A percentile compares a stretch with the other conserved stretches of the same genome.
phyloP scores from a whole-genome alignment of 495 filamentous ascomycete species.

The Thermochaetoides thermophila region DNA sequence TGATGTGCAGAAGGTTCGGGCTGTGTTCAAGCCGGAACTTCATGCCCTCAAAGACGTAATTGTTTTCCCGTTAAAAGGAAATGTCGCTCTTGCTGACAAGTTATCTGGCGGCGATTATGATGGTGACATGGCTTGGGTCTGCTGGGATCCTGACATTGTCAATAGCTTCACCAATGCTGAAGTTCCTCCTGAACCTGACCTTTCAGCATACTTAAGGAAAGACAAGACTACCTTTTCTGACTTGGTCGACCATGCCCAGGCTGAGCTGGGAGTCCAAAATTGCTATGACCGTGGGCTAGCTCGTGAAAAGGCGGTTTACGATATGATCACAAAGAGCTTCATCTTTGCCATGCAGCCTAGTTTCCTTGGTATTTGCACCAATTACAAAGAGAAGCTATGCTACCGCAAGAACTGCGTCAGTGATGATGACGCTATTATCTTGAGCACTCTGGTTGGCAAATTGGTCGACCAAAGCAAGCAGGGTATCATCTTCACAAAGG shows the following conservation, averaged over 20 bases:
- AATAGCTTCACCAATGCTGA: slow-evolving; percentile 57
- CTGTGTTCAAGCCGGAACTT: slow-evolving; percentile 48
- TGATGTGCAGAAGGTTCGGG: slow-evolving; percentile 61
- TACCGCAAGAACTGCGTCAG: slow-evolving; percentile 47
- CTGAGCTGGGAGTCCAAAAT: not conserved
- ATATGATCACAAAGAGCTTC: slow-evolving; percentile 42
- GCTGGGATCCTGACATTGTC: slow-evolving; percentile 72
- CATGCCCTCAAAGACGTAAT: slow-evolving; percentile 72
- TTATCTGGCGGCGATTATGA: slow-evolving; percentile 93
- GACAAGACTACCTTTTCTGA: slow-evolving; percentile 38
- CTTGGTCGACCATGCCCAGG: slow-evolving; percentile 16
- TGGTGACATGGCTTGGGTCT: slow-evolving; percentile 80
- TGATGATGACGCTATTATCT: slow-evolving; percentile 35
- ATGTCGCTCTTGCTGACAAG: slow-evolving; percentile 57
- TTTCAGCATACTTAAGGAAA: slow-evolving; percentile 42
- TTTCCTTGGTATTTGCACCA: slow-evolving; percentile 60
- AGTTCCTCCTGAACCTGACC: slow-evolving; percentile 32
- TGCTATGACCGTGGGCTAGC: no score
- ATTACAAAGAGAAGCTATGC: slow-evolving; percentile 53
- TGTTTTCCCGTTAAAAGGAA: slow-evolving; percentile 62
- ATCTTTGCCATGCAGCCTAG: slow-evolving; percentile 49
- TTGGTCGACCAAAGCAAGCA: slow-evolving; percentile 75
- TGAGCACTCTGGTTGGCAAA: slow-evolving; percentile 58
- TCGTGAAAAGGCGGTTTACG: slow-evolving; percentile 12
- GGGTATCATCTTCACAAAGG: slow-evolving; percentile 49